Evolutionary conservation across 352 stramenopile species (phyloP), one percentile per base, ranked within the genome.

Genomic region (Paralagenidium karlingii): DNA sequence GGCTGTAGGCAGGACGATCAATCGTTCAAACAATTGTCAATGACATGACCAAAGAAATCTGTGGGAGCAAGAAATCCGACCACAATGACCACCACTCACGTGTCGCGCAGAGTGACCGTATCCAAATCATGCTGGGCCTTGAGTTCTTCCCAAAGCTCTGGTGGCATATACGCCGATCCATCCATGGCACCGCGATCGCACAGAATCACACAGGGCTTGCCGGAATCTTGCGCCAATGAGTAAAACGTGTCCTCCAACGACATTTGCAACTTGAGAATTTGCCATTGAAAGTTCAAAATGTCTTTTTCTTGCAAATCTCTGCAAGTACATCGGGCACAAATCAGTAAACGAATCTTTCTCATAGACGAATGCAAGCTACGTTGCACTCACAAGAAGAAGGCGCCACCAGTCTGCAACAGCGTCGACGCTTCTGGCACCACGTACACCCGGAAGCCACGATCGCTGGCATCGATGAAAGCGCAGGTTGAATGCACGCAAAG

Each of bases 181-280:
- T 98, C 93, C 88, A 98, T 97, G 7, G 90, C 63, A 30, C 94
- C 94, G 30, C 94, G 71, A 63, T 98, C 94, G 51, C 90, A 98
- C 8, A 98, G 56, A 8, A 98, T 69, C 5, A 98, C 91, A 26
- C 74, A 90, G 1, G 73, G 73, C 50, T 82, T 79, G 38, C 68
- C 70, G 38, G 65, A 84, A 53, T 87, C 74, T 47, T 82, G 65
- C 25, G 74, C 77, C 30, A 90, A 58, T 9, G 74, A 86, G 47
- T 82, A 79, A 53, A 90, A 90, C 21, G 68, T 79, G 32, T 88
- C 74, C 49, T 90, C 74, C 22, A 90, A 60, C 34, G 67, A 68
- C 61, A 90, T 90, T 40, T 90, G 76, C 20, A 86, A 63, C 45
- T 66, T 85, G 18, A 84, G 58, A 50, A 87, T 85, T 45, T 86